Evolutionary conservation across 2,329 filamentous ascomycete species (phyloP).

Genomic region (Xylaria multiplex): DNA sequence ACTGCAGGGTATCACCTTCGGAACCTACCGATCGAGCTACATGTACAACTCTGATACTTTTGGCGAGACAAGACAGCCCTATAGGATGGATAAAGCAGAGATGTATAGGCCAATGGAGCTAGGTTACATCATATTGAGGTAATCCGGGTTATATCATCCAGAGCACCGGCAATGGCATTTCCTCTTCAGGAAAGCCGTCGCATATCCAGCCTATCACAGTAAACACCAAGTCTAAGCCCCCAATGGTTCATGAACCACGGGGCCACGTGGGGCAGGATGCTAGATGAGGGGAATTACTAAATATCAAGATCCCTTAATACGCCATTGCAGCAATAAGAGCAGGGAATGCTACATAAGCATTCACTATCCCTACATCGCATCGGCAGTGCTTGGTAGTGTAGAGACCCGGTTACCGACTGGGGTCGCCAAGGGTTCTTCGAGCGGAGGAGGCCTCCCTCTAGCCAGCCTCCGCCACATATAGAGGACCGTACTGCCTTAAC

Average conservation of each 20-base stretch:
- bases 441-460: constrained; percentile 15
- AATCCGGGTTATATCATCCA: not conserved
- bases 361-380: not conserved
- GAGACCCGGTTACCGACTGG: not conserved
- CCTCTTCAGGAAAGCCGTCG: constrained; percentile 36
- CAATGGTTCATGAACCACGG: not conserved
- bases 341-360: not conserved
- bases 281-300: not conserved
- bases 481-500: constrained; percentile 20
- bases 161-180: constrained; percentile 15
- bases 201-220: constrained; percentile 30
- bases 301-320: constrained; percentile 1
- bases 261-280: constrained; percentile 18
- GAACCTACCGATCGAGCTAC: no score
- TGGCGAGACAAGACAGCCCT: no score
- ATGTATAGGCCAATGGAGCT: no score
- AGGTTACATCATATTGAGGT: no score
- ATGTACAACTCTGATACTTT: no score
- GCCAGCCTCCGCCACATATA: not conserved
- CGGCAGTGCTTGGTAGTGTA: no score
- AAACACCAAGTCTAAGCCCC: not conserved
- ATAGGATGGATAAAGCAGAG: no score
- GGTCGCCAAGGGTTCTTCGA: not conserved
- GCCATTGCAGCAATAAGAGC: not conserved
- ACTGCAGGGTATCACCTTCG: no score